phyloP scores from a whole-genome alignment of 208 protist species.

The Kentomonas sorsogonicus region DNA sequence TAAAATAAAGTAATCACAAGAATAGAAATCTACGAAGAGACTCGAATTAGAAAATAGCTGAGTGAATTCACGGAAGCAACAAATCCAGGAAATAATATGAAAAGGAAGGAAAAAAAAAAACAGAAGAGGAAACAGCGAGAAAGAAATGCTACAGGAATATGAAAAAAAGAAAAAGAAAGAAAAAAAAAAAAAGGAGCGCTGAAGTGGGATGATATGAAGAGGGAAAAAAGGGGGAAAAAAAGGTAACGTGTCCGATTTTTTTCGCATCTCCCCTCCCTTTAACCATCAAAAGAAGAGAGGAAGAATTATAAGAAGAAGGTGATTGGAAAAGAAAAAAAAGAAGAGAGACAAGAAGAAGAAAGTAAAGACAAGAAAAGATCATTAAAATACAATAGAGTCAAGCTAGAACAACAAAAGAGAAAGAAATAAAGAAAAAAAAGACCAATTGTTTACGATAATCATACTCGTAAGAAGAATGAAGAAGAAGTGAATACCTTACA shows the following conservation, averaged over 20 bases:
- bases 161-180: conserved; percentile 5
- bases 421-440: conserved; percentile 6
- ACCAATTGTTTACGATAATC: neutral
- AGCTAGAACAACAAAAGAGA: neutral
- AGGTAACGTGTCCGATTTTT: too few relatives aligned
- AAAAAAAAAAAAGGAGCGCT: conserved; percentile 9
- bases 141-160: neutral
- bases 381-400: neutral
- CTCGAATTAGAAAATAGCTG: too few relatives aligned
- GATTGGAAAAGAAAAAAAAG: conserved; percentile 3
- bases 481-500: too few relatives aligned
- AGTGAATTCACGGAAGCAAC: too few relatives aligned
- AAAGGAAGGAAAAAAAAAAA: conserved; percentile 14
- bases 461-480: too few relatives aligned
- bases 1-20: too few relatives aligned
- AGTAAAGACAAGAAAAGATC: neutral
- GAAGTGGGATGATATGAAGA: too few relatives aligned
- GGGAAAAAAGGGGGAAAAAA: too few relatives aligned
- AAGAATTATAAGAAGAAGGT: neutral
- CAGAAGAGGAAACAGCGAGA: conserved; percentile 5
- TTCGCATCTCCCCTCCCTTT: too few relatives aligned
- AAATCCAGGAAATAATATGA: conserved; percentile 5
- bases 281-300: conserved; percentile 7
- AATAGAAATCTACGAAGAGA: too few relatives aligned
- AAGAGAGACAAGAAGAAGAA: conserved; percentile 1